These are phyloP conservation scores for Biscogniauxia sp. DNA, from an alignment of 2,329 filamentous ascomycete genomes.

Conservation along the genomic window DNA sequence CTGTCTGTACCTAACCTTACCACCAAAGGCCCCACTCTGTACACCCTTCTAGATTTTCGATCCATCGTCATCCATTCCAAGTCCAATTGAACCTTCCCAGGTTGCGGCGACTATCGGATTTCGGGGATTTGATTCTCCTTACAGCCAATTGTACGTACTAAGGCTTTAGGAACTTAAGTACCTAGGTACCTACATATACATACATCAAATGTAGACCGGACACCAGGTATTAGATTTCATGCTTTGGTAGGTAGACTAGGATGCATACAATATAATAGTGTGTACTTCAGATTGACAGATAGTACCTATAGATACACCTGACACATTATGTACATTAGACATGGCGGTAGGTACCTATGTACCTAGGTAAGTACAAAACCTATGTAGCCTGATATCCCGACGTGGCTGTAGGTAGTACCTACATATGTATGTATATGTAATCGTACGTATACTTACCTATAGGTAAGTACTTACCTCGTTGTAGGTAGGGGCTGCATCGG, in stretches of 20 bases:
- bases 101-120: neutral
- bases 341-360: neutral
- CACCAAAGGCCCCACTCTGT: neutral
- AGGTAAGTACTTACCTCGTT: too few species aligned
- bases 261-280: too few species aligned
- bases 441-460: too few species aligned
- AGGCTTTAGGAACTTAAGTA: too few species aligned
- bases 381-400: neutral
- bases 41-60: neutral
- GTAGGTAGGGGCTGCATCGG: neutral
- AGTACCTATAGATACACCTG: too few species aligned
- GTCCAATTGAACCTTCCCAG: neutral
- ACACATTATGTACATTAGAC: neutral
- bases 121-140: neutral
- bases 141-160: neutral
- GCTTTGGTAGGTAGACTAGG: too few species aligned
- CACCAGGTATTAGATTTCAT: too few species aligned
- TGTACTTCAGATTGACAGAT: too few species aligned
- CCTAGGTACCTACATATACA: too few species aligned
- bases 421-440: too few species aligned
- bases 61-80: neutral
- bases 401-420: neutral
- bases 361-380: neutral
- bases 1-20: too few species aligned
- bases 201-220: too few species aligned